A percentile compares a stretch with the other conserved stretches of the same genome.
phyloP scores from a whole-genome alignment of 1,284 basidiomycete species.

The Schizophyllum commune region DNA sequence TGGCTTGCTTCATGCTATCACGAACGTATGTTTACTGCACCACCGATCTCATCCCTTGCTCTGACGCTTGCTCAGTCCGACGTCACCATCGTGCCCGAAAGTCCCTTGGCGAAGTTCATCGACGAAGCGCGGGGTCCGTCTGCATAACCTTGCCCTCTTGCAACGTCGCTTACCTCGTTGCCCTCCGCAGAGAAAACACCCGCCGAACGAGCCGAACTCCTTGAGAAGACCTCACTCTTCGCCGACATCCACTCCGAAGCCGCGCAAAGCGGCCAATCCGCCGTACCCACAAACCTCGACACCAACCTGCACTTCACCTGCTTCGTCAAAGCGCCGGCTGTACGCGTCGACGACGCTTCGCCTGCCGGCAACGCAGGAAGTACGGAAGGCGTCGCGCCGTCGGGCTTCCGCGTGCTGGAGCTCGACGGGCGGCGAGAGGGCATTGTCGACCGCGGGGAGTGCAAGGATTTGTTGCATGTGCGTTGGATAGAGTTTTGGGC shows the following conservation, averaged over 20 bases:
- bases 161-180: neutral
- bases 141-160: neutral
- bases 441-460: slow-evolving; percentile 73
- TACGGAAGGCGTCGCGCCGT: neutral
- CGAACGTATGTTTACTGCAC: slow-evolving; percentile 45
- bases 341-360: neutral
- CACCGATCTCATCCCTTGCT: neutral
- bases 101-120: slow-evolving; percentile 59
- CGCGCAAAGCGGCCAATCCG: slow-evolving; percentile 64
- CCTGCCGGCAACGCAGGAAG: slow-evolving; percentile 5
- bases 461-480: slow-evolving; percentile 53
- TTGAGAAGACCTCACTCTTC: slow-evolving; percentile 73
- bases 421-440: slow-evolving; percentile 72
- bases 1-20: slow-evolving; percentile 74
- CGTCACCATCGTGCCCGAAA: slow-evolving; percentile 44
- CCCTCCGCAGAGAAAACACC: slow-evolving; percentile 48
- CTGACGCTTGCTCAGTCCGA: slow-evolving; percentile 35
- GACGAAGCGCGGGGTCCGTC: slow-evolving; percentile 47
- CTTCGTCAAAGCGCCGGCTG: slow-evolving; percentile 46
- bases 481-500: slow-evolving; percentile 9
- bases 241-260: slow-evolving; percentile 65
- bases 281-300: slow-evolving; percentile 42
- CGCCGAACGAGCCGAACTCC: slow-evolving; percentile 62
- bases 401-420: slow-evolving; percentile 58
- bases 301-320: slow-evolving; percentile 82